Percentiles rank a stretch among this genome's conserved stretches.
phyloP scores from a whole-genome alignment of 2,329 filamentous ascomycete genomes.

The Alternaria atra region DNA sequence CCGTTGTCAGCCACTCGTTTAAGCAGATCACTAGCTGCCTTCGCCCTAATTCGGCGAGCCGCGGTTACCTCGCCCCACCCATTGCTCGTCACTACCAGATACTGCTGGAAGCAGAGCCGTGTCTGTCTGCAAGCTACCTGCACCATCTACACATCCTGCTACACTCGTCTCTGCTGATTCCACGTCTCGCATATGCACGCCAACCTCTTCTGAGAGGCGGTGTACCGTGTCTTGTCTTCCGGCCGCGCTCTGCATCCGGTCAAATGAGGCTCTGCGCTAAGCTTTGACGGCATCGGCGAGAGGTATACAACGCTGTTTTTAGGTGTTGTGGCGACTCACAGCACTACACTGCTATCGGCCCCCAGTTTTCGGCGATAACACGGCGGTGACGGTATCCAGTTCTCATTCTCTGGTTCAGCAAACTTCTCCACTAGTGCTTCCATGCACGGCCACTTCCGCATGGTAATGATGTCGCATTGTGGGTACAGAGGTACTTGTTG shows the following conservation, averaged over 20 bases:
- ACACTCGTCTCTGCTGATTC: constrained; percentile 18
- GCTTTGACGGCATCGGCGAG: constrained; percentile 28
- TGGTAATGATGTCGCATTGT: constrained; percentile 39
- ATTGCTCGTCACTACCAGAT: constrained; percentile 28
- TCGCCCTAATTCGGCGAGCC: constrained; percentile 30
- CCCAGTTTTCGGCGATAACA: constrained; percentile 35
- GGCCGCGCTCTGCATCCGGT: constrained; percentile 34
- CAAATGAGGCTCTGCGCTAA: constrained; percentile 31
- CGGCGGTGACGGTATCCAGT: constrained; percentile 39
- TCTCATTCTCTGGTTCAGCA: constrained; percentile 38
- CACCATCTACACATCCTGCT: constrained; percentile 14
- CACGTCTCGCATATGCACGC: constrained; percentile 19
- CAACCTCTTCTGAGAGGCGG: constrained; percentile 20
- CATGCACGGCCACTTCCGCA: constrained; percentile 28
- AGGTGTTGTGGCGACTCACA: constrained; percentile 37
- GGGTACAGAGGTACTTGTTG: constrained; percentile 41
- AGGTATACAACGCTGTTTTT: constrained; percentile 14
- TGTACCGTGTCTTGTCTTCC: constrained; percentile 25
- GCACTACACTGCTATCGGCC: constrained; percentile 28
- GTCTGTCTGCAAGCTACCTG: constrained; percentile 23
- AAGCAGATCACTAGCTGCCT: constrained; percentile 5
- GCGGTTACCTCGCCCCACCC: constrained; percentile 26
- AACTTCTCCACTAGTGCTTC: constrained; percentile 33
- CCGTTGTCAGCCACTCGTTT: constrained; percentile 14
- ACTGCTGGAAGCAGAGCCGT: constrained; percentile 9